A percentile compares a stretch with the other conserved stretches of the same genome.
These are phyloP conservation scores for Arctium minus DNA, from an alignment of 129 eudicot species.

Conservation along the genomic window DNA sequence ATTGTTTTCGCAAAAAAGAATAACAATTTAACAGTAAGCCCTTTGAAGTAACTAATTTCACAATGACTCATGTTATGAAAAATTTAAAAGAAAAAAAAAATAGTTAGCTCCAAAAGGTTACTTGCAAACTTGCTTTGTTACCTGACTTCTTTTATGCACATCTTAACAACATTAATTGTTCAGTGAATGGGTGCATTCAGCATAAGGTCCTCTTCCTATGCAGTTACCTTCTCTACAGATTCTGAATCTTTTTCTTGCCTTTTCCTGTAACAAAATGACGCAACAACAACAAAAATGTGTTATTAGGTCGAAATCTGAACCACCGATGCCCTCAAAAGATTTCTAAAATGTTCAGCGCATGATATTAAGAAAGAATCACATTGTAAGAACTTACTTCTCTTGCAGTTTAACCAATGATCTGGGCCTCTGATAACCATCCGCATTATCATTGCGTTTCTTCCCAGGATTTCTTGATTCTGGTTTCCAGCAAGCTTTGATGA, in stretches of 20 bases:
- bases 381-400: constrained; percentile 45
- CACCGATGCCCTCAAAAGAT: background rate
- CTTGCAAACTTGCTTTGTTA: background rate
- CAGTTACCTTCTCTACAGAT: constrained; percentile 26
- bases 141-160: background rate
- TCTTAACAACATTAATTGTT: constrained; percentile 1
- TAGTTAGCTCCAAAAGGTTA: background rate
- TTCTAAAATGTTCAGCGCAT: background rate
- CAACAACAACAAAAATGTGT: background rate
- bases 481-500: constrained; percentile 63
- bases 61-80: background rate
- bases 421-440: constrained; percentile 71
- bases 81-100: background rate
- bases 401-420: constrained; percentile 50
- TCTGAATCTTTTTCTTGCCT: constrained; percentile 29
- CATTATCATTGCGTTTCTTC: constrained; percentile 47
- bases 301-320: background rate
- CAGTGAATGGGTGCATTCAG: background rate
- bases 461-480: constrained; percentile 70
- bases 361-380: background rate
- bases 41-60: background rate
- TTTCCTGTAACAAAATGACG: constrained; percentile 44
- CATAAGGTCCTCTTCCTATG: constrained; percentile 14
- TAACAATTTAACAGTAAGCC: background rate
- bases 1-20: background rate